phyloP scores from a whole-genome alignment of 116 monocot genomes.

The Cymodocea nodosa region DNA sequence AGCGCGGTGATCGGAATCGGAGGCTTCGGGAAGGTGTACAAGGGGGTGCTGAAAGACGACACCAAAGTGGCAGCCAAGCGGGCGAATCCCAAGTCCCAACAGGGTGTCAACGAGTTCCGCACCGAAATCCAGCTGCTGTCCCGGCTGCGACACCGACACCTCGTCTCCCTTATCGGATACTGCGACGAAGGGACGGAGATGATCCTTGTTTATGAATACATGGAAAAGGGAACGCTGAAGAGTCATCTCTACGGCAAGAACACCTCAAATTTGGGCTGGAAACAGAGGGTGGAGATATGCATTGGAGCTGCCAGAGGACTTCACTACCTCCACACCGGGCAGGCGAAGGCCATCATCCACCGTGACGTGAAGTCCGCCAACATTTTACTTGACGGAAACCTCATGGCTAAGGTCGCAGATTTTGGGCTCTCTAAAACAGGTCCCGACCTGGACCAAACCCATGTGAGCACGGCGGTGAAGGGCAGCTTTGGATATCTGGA shows the following conservation, averaged over 20 bases:
- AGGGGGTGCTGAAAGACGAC: constrained; percentile 35
- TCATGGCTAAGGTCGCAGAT: constrained; percentile 58
- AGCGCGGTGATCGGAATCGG: constrained; percentile 51
- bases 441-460: constrained; percentile 59
- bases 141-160: constrained; percentile 45
- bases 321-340: constrained; percentile 64
- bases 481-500: constrained; percentile 83
- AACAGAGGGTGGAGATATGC: constrained; percentile 58
- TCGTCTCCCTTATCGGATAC: constrained; percentile 52
- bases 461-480: constrained; percentile 72
- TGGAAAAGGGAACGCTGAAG: constrained; percentile 57
- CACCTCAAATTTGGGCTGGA: constrained; percentile 38
- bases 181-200: constrained; percentile 61
- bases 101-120: constrained; percentile 58
- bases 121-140: constrained; percentile 62
- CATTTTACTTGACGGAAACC: constrained; percentile 50
- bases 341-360: constrained; percentile 54
- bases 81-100: constrained; percentile 50
- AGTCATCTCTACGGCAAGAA: constrained; percentile 51
- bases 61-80: constrained; percentile 54
- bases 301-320: constrained; percentile 66
- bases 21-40: constrained; percentile 71
- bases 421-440: constrained; percentile 66
- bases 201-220: constrained; percentile 72
- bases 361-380: constrained; percentile 73